Evolutionary conservation across 805 yeast species (phyloP).

Genomic region (Candida xyloterini): DNA sequence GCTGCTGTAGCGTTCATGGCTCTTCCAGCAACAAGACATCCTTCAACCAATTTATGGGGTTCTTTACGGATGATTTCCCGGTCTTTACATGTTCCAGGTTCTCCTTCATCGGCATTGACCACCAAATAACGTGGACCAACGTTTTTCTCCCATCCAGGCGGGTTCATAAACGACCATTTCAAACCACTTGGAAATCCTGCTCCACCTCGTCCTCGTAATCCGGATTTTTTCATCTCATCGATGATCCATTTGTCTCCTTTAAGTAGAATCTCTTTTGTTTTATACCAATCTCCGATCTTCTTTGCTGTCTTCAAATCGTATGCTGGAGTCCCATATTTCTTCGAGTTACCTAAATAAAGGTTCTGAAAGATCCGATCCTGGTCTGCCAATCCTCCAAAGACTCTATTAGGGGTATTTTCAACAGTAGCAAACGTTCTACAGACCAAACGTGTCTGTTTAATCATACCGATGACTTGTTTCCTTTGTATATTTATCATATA

Average conservation of each 20-base stretch:
- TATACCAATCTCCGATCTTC: constrained; percentile 89
- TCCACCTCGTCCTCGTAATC: constrained; percentile 89
- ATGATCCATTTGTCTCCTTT: constrained; percentile 91
- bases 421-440: constrained; percentile 38
- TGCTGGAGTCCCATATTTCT: constrained; percentile 56
- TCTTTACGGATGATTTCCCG: constrained; percentile 88
- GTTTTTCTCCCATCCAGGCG: constrained; percentile 93
- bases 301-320: constrained; percentile 66
- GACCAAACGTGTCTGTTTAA: constrained; percentile 10
- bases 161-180: constrained; percentile 93
- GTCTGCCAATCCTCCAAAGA: constrained; percentile 74
- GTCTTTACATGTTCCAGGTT: constrained; percentile 93
- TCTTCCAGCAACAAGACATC: constrained; percentile 85
- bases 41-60: constrained; percentile 88
- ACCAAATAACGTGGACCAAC: constrained; percentile 85
- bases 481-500: constrained; percentile 3
- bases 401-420: constrained; percentile 48
- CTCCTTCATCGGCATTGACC: constrained; percentile 93
- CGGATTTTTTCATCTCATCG: constrained; percentile 80
- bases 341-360: constrained; percentile 49
- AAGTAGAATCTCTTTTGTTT: constrained; percentile 77
- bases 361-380: constrained; percentile 87
- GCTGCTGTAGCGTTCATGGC: constrained; percentile 95
- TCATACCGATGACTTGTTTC: constrained; percentile 1
- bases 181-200: constrained; percentile 92